Percentiles rank a stretch among this genome's conserved stretches.
Evolutionary conservation across 2,329 filamentous ascomycete species (phyloP).

Genomic region (Trichoderma koningiopsis): DNA sequence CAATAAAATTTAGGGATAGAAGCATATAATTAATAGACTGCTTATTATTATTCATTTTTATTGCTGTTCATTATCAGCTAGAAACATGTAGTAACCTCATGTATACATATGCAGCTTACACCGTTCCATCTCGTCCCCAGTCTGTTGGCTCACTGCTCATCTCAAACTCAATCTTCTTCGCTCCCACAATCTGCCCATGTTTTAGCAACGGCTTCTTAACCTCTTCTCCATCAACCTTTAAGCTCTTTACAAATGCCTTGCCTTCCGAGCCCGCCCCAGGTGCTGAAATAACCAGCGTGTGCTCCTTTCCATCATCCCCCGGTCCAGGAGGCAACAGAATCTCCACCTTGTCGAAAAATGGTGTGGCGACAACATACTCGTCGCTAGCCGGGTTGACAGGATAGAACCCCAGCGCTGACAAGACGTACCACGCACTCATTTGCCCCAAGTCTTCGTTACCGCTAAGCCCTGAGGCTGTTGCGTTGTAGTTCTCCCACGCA

Average conservation of each 20-base stretch:
- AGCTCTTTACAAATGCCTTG: conserved; percentile 42
- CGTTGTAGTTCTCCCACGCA: conserved; percentile 44
- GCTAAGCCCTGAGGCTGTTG: conserved; percentile 47
- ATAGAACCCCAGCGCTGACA: conserved; percentile 51
- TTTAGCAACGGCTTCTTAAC: conserved; percentile 41
- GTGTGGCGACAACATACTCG: conserved; percentile 49
- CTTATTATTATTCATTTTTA: neutral
- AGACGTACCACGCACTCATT: conserved; percentile 54
- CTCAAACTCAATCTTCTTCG: conserved; percentile 46
- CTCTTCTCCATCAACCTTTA: conserved; percentile 44
- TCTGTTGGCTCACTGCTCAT: conserved; percentile 45
- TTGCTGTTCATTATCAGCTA: neutral
- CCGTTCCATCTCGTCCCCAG: conserved; percentile 27
- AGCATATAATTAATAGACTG: too few species aligned
- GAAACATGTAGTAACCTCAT: neutral
- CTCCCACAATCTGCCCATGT: conserved; percentile 45
- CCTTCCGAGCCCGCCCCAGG: conserved; percentile 43
- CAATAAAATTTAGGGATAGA: too few species aligned
- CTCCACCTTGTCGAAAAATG: conserved; percentile 49
- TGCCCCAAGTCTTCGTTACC: conserved; percentile 54
- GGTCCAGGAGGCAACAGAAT: conserved; percentile 41
- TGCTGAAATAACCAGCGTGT: conserved; percentile 44
- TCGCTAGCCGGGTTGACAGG: conserved; percentile 49
- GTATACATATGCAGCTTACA: neutral
- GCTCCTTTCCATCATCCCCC: conserved; percentile 15